These are phyloP conservation scores for Alternaria alternata DNA, from an alignment of 2,329 filamentous ascomycete species.

Conservation along the genomic window DNA sequence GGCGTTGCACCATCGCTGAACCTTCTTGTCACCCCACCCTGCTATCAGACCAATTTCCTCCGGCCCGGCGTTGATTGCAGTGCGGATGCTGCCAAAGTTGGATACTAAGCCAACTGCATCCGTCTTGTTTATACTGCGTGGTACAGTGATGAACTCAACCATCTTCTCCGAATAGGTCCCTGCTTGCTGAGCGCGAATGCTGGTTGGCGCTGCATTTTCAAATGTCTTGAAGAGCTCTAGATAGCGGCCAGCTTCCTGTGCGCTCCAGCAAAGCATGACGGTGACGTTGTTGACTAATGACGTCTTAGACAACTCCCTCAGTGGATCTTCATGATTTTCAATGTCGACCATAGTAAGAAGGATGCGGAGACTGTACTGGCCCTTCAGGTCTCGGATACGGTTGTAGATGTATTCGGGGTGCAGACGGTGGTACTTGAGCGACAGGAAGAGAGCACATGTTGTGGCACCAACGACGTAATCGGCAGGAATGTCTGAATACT, in stretches of 20 bases:
- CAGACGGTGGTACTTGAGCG: slow-evolving; percentile 94
- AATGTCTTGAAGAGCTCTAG: slow-evolving; percentile 94
- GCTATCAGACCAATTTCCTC: slow-evolving; percentile 86
- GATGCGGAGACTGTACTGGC: slow-evolving; percentile 86
- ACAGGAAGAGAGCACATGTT: slow-evolving; percentile 91
- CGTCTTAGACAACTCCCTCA: slow-evolving; percentile 92
- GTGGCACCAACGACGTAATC: slow-evolving; percentile 90
- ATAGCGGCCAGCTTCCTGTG: slow-evolving; percentile 91
- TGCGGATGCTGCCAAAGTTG: slow-evolving; percentile 87
- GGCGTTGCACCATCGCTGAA: slow-evolving; percentile 81
- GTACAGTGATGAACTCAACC: slow-evolving; percentile 91
- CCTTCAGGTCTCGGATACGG: slow-evolving; percentile 82
- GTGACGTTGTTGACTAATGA: slow-evolving; percentile 93
- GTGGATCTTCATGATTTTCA: slow-evolving; percentile 85
- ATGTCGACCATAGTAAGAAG: slow-evolving; percentile 94
- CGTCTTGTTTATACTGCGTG: slow-evolving; percentile 90
- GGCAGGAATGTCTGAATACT: slow-evolving; percentile 95
- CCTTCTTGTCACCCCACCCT: slow-evolving; percentile 96
- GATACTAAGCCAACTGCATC: slow-evolving; percentile 90
- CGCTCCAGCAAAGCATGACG: slow-evolving; percentile 91
- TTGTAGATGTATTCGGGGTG: slow-evolving; percentile 99
- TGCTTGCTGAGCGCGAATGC: slow-evolving; percentile 85
- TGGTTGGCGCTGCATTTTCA: slow-evolving; percentile 82
- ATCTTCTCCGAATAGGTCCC: slow-evolving; percentile 85
- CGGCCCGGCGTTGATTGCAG: slow-evolving; percentile 84